Evolutionary conservation across 441 rosid species (phyloP), one percentile per base, ranked within the genome.

Genomic region (Corymbia citriodora): DNA sequence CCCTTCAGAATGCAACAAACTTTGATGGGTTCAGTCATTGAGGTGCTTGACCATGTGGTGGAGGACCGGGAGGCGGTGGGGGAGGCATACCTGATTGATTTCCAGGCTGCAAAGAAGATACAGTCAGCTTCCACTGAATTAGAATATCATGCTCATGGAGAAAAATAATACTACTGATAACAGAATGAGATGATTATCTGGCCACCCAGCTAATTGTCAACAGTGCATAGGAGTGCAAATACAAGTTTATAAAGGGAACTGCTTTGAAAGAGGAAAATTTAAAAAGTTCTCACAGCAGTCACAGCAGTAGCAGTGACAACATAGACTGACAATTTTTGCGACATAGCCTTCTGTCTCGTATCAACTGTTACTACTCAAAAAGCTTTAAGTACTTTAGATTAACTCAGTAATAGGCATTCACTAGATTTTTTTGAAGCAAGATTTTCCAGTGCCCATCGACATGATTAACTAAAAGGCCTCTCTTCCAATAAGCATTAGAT

Each of bases 41-140:
- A 49, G 94, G 96, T 45, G 92, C 90, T 89, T 95, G 96, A 40
- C 94, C 93, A 90, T 94, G 98, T 10, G 94, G 96, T 33, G 96
- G 95, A 49, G 98, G 98, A 50, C 97, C 97, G 4, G 96, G 92
- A 21, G 94, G 96, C 2, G 95, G 94, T 9, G 96, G 96, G 23
- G 94, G 95, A 94, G 88, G 91, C 83, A 94, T 87, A 55, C 96
- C 96, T 18, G 96, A 92, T 92, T 96, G 98, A 91, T 89, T 93
- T 29, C 97, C 96, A 36, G 95, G 92, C 96, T 96, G 94, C 94
- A 92, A 79, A 89, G 49, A 87, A 90, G 57, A 25, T 7, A 55
- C 54, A 89, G 48, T 89, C n/a, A 87, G 48, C 40, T 87, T 55
- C 63, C 0, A 10, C 48, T 2, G 3, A 87, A n/a, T 53, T 18